These are phyloP conservation scores for Neonothopanus nambi DNA, from an alignment of 1,284 basidiomycete species.

Conservation along the genomic window DNA sequence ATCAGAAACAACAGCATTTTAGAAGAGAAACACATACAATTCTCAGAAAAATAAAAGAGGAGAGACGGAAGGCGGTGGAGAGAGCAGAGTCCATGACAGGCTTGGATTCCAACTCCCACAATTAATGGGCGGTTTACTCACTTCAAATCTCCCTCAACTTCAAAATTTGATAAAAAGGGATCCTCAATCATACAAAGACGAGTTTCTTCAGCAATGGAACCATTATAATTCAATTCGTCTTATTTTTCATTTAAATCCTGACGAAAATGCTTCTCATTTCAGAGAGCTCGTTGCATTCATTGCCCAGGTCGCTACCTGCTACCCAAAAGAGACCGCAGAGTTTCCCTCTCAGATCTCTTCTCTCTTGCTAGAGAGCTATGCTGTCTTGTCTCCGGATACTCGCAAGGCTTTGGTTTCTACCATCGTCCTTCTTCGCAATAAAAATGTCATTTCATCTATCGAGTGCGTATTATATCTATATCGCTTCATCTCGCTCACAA, in stretches of 20 bases:
- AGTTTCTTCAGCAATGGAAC: constrained; percentile 98
- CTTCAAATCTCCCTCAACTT: constrained; percentile 76
- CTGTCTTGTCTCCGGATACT: constrained; percentile 72
- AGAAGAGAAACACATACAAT: constrained; percentile 31
- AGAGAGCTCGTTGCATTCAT: constrained; percentile 86
- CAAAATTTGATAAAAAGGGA: constrained; percentile 98
- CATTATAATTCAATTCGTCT: constrained; percentile 89
- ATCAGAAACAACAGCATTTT: background rate
- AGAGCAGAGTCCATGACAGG: constrained; percentile 4
- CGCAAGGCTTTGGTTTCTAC: constrained; percentile 86
- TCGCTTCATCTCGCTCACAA: constrained; percentile 12
- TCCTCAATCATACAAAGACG: constrained; percentile 89
- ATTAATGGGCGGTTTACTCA: constrained; percentile 42
- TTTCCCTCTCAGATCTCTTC: constrained; percentile 79
- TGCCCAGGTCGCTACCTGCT: constrained; percentile 85
- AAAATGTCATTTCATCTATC: constrained; percentile 89
- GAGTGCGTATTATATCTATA: constrained; percentile 59
- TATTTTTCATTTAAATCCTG: constrained; percentile 78
- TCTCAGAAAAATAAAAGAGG: constrained; percentile 40
- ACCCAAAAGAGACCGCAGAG: constrained; percentile 82
- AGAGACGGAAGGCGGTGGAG: constrained; percentile 40
- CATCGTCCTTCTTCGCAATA: constrained; percentile 90
- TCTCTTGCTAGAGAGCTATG: constrained; percentile 77
- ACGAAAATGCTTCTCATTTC: constrained; percentile 82
- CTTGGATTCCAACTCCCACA: too few relatives aligned